Evolutionary conservation across 2,329 filamentous ascomycete species (phyloP).

Genomic region (Ceratocystis albifundus): DNA sequence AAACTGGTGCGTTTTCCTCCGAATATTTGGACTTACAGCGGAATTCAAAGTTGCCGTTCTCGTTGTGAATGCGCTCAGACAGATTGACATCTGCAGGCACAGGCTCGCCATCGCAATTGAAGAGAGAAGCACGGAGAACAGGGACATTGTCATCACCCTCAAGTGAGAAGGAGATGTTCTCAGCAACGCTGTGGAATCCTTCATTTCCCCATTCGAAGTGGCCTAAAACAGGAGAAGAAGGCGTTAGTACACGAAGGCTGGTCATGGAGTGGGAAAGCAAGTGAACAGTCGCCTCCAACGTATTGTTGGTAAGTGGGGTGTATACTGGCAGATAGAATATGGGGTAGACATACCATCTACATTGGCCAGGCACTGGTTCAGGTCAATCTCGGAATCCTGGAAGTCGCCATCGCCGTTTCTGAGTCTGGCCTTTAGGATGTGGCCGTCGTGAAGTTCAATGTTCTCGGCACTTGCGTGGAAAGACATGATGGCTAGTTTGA

Average conservation of each 20-base stretch:
- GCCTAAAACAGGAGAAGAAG: conserved; percentile 6
- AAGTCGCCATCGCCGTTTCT: conserved; percentile 35
- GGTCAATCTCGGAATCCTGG: conserved; percentile 40
- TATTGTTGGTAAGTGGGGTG: neutral
- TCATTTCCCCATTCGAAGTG: conserved; percentile 23
- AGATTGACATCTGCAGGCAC: conserved; percentile 42
- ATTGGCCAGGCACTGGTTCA: conserved; percentile 44
- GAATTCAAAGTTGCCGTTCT: conserved; percentile 37
- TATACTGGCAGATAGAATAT: neutral
- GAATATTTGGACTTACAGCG: conserved; percentile 25
- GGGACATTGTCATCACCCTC: conserved; percentile 42
- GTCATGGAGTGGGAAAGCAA: neutral
- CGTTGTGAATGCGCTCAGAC: conserved; percentile 42
- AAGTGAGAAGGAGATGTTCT: conserved; percentile 37
- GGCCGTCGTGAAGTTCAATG: conserved; percentile 34
- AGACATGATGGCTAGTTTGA: conserved; percentile 20
- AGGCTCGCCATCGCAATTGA: conserved; percentile 34
- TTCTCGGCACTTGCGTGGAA: conserved; percentile 40
- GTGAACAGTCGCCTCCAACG: neutral
- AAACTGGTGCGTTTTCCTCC: neutral
- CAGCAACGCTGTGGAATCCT: conserved; percentile 38
- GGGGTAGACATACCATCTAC: conserved; percentile 33
- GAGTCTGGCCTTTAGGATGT: conserved; percentile 38
- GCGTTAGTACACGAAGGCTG: neutral
- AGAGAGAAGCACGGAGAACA: conserved; percentile 42